A percentile compares a stretch with the other conserved stretches of the same genome.
These are phyloP conservation scores for Colletotrichum ledebouriae DNA, from an alignment of 2,329 filamentous ascomycete species.

Conservation along the genomic window DNA sequence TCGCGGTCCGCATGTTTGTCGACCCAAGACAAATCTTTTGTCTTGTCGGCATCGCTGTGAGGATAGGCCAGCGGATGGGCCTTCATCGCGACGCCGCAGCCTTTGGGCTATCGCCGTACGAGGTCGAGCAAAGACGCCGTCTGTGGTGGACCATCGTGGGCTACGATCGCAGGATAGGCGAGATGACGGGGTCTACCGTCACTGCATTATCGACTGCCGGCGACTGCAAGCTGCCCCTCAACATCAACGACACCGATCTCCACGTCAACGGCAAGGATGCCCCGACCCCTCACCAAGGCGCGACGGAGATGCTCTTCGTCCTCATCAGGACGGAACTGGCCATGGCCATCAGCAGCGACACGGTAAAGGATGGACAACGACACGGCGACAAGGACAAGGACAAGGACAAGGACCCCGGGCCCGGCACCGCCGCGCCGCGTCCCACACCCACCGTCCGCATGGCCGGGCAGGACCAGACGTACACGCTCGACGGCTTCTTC, in stretches of 20 bases:
- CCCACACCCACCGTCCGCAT: conserved; percentile 57
- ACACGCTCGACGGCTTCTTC: conserved; percentile 67
- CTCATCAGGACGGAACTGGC: conserved; percentile 70
- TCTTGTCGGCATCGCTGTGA: conserved; percentile 74
- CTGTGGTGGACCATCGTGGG: conserved; percentile 80
- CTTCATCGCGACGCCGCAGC: conserved; percentile 74
- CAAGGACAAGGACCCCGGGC: conserved; percentile 39
- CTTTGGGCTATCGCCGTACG: conserved; percentile 66
- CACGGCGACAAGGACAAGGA: conserved; percentile 47
- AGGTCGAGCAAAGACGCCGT: conserved; percentile 78
- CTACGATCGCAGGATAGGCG: conserved; percentile 77
- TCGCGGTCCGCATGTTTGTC: conserved; percentile 66
- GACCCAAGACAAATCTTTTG: conserved; percentile 73
- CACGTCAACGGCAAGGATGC: conserved; percentile 68
- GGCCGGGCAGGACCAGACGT: conserved; percentile 62
- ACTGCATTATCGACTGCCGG: conserved; percentile 67
- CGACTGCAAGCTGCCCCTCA: conserved; percentile 70
- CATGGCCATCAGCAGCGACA: conserved; percentile 65
- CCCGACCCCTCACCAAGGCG: conserved; percentile 61
- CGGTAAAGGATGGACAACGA: conserved; percentile 51
- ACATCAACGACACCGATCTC: conserved; percentile 73
- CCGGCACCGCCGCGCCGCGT: conserved; percentile 47
- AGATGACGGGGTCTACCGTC: conserved; percentile 72
- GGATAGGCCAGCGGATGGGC: conserved; percentile 77
- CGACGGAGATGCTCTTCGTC: conserved; percentile 73